Evolutionary conservation across 176 grass and related monocot species (phyloP), one percentile per base, ranked within the genome.

Genomic region (Alopecurus myosuroides): DNA sequence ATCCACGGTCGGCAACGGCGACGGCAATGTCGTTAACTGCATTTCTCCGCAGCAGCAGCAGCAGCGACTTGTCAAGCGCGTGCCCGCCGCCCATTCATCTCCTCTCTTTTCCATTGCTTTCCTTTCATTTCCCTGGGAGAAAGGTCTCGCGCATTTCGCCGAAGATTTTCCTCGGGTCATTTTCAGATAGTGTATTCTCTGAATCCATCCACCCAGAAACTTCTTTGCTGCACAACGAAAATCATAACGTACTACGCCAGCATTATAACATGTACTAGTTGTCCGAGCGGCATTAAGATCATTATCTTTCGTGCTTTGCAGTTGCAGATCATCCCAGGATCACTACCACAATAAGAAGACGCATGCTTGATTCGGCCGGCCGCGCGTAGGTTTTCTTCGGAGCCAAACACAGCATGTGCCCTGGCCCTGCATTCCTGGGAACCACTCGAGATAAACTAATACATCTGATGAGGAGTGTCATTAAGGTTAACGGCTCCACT

Each of bases 401-500:
- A 63, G 39, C 11, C 23, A 40, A 70, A 74, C 72, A 70, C 22
- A 82, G 45, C 86, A 83, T 71, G 80, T 83, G 79, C 79, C 71
- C 40, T 22, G 72, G 40, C 72, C 72, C 86, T 70, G 86, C 86
- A 88, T 50, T 88, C 51, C 50, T 50, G 62, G 80, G 73, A 6
- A 48, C 25, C 31, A 20, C 31, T 29, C 2, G 30, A 77, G 9
- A 20, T 10, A 81, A 40, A 82, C 10, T 55, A 70, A 13, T 26
- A 39, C 23, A 42, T 15, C 23, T 72, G 34, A 71, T 13, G 66
- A 73, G 28, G 67, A 44, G 81, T 60, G 53, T 46, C 68, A 60
- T 74, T 83, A 60, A 73, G 68, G 52, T 83, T 7, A 76, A 61
- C 70, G 88, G 83, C 77, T 77, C 77, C 83, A 86, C 56, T 64